A percentile compares a stretch with the other conserved stretches of the same genome.
These are phyloP conservation scores for Amoebophrya sp. DNA, from an alignment of 169 alveolate species.

Conservation along the genomic window DNA sequence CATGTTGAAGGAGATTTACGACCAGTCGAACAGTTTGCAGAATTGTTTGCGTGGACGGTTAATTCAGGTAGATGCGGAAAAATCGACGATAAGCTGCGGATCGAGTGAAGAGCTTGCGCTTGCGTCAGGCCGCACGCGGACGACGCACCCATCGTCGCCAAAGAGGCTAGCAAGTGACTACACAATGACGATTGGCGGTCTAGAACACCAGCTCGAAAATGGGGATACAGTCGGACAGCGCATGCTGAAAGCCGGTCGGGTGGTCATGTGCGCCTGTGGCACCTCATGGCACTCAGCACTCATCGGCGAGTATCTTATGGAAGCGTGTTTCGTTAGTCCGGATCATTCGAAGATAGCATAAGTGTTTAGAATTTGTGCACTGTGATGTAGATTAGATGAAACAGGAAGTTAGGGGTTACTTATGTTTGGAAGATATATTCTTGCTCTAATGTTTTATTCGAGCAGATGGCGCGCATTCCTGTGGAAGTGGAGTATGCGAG, in stretches of 20 bases:
- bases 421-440: too few relatives aligned
- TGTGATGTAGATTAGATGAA: too few relatives aligned
- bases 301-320: constrained; percentile 47
- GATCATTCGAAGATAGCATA: too few relatives aligned
- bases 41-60: constrained; percentile 37
- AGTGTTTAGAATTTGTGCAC: too few relatives aligned
- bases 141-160: not conserved
- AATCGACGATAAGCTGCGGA: too few relatives aligned
- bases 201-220: not conserved
- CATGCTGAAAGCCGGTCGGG: constrained; percentile 32
- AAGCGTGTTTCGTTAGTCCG: too few relatives aligned
- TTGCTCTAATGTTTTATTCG: too few relatives aligned
- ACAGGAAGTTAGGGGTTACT: too few relatives aligned
- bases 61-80: not conserved
- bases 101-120: too few relatives aligned
- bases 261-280: constrained; percentile 46
- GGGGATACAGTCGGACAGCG: not conserved
- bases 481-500: constrained; percentile 52
- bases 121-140: too few relatives aligned
- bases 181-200: not conserved
- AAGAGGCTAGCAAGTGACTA: not conserved
- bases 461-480: constrained; percentile 42
- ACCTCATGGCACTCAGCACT: constrained; percentile 60
- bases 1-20: constrained; percentile 35
- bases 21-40: constrained; percentile 49